These are phyloP conservation scores for Cucumis cinereus DNA, from an alignment of 306 rosid species.

Conservation along the genomic window DNA sequence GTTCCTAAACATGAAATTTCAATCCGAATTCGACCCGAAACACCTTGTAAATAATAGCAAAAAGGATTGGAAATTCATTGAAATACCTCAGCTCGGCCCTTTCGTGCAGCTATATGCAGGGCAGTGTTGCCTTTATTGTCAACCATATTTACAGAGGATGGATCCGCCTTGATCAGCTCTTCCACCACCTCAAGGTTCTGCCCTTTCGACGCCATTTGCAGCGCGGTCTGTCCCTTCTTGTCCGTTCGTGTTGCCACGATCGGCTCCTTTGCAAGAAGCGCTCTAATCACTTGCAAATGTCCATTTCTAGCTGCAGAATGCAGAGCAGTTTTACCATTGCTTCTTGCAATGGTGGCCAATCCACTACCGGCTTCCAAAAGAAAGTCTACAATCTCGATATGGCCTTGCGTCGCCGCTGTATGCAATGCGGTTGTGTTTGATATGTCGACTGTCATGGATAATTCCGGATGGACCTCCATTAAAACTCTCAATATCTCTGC, in stretches of 20 bases:
- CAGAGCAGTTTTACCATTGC: constrained; percentile 85
- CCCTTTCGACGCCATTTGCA: constrained; percentile 96
- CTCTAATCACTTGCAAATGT: constrained; percentile 54
- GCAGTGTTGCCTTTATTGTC: constrained; percentile 72
- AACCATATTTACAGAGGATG: constrained; percentile 47
- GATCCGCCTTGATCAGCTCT: constrained; percentile 51
- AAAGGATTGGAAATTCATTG: neutral
- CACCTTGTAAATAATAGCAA: neutral
- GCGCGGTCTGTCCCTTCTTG: constrained; percentile 94
- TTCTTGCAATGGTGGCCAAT: constrained; percentile 74
- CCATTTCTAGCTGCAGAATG: constrained; percentile 97
- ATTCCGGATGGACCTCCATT: constrained; percentile 70
- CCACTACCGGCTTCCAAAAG: constrained; percentile 72
- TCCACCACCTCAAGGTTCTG: constrained; percentile 65
- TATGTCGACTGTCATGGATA: constrained; percentile 82
- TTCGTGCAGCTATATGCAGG: constrained; percentile 79
- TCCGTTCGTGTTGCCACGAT: constrained; percentile 40
- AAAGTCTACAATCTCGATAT: constrained; percentile 48
- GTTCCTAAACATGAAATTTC: neutral
- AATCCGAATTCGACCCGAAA: neutral
- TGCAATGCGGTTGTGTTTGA: constrained; percentile 94
- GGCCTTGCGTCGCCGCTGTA: constrained; percentile 91
- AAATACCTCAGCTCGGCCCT: constrained; percentile 64
- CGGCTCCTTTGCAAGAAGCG: constrained; percentile 53
- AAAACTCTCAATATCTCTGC: constrained; percentile 64